Percentiles rank a stretch among this genome's conserved stretches.
These are phyloP conservation scores for Thraustochytrium striatum DNA, from an alignment of 352 stramenopile species.

Conservation along the genomic window DNA sequence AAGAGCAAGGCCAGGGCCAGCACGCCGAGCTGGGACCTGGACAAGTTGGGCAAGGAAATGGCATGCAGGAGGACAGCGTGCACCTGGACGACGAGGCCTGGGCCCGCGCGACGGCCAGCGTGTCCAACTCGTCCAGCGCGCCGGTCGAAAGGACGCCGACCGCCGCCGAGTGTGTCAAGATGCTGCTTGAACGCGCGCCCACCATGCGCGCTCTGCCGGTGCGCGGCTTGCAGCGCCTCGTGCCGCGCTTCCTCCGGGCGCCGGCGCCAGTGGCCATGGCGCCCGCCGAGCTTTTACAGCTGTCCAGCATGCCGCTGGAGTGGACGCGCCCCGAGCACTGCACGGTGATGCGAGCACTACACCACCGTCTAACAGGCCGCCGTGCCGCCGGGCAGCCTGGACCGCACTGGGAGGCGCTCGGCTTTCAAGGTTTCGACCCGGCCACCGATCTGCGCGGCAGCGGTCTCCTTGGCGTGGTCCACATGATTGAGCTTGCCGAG, in stretches of 20 bases:
- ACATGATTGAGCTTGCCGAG: not conserved
- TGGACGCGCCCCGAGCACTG: not conserved
- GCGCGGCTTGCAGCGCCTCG: too few relatives aligned
- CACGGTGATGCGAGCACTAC: not conserved
- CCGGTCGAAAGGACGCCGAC: too few relatives aligned
- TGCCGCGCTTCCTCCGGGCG: not conserved
- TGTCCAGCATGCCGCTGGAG: not conserved
- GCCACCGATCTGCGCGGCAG: not conserved
- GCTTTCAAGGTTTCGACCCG: not conserved
- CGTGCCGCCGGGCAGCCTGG: not conserved
- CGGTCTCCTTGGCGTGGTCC: not conserved
- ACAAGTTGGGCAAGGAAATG: not conserved
- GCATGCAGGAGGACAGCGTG: not conserved
- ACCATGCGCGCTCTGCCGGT: too few relatives aligned
- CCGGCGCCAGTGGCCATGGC: not conserved
- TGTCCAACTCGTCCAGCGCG: not conserved
- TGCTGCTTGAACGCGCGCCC: too few relatives aligned
- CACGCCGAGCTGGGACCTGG: not conserved
- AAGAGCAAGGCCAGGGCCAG: not conserved
- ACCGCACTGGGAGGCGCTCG: not conserved
- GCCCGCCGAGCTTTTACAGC: not conserved
- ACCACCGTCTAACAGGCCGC: not conserved
- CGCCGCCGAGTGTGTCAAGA: not conserved
- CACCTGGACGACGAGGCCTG: not conserved
- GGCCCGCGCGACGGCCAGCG: not conserved